Evolutionary conservation across 1,284 basidiomycete genomes (phyloP).

Genomic region (Austropuccinia psidii): DNA sequence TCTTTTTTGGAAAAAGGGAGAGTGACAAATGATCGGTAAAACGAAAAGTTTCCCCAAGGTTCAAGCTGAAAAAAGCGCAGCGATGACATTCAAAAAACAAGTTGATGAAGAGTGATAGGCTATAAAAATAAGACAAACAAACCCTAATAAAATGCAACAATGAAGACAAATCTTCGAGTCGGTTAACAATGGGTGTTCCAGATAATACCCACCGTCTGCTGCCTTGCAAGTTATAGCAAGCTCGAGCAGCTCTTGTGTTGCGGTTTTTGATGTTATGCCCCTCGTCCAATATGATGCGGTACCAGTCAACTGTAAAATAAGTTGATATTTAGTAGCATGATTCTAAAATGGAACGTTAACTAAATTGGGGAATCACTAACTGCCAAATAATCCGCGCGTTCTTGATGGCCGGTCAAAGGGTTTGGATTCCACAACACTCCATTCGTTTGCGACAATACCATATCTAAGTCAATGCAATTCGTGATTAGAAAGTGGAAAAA

Average conservation of each 20-base stretch:
- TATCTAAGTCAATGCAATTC: slow-evolving; percentile 4
- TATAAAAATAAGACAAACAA: slow-evolving; percentile 49
- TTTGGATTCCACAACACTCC: slow-evolving; percentile 8
- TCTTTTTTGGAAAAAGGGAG: slow-evolving; percentile 14
- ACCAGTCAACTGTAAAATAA: slow-evolving; percentile 40
- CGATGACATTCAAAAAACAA: neutral
- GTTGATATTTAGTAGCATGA: neutral
- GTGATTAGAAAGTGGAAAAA: neutral
- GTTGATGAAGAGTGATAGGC: slow-evolving; percentile 79
- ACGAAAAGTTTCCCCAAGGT: slow-evolving; percentile 58
- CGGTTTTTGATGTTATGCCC: slow-evolving; percentile 94
- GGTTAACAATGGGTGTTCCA: slow-evolving; percentile 92
- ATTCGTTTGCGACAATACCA: slow-evolving; percentile 28
- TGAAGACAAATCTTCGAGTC: slow-evolving; percentile 43
- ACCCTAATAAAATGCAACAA: slow-evolving; percentile 12
- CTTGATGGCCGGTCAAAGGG: neutral
- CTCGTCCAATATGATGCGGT: slow-evolving; percentile 58
- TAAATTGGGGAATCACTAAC: neutral
- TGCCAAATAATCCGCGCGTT: neutral
- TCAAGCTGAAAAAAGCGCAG: slow-evolving; percentile 3
- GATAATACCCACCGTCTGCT: slow-evolving; percentile 84
- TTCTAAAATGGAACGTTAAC: neutral
- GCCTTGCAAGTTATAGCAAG: slow-evolving; percentile 74
- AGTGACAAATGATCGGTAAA: slow-evolving; percentile 65
- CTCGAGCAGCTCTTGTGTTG: slow-evolving; percentile 78